Conservation (phyloP, 495 filamentous ascomycete genomes). For the Penicillium waksmanii region DNA sequence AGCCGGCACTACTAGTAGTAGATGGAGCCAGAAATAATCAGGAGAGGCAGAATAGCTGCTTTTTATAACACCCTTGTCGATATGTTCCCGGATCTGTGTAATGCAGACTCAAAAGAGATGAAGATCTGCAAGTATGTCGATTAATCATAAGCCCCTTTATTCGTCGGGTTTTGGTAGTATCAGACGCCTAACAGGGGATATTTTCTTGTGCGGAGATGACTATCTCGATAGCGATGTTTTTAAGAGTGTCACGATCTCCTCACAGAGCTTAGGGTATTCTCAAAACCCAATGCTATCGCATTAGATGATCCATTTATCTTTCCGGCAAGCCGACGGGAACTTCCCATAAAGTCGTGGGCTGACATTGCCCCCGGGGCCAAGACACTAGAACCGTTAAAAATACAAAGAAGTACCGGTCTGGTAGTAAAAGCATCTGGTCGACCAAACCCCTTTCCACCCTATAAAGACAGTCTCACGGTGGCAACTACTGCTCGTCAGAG, state of each 20-base stretch:
- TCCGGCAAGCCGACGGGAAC: conserved; percentile 6
- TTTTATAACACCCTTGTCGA: not conserved
- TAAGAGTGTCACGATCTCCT: not conserved
- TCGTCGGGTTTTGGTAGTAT: not conserved
- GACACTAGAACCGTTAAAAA: not conserved
- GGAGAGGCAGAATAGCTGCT: not conserved
- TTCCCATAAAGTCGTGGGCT: conserved; percentile 1
- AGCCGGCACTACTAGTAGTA: too few relatives aligned
- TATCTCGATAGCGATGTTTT: not conserved
- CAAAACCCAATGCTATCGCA: not conserved
- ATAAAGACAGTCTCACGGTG: not conserved
- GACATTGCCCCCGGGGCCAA: not conserved
- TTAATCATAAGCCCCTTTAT: not conserved
- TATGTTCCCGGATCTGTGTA: not conserved
- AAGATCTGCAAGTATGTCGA: not conserved
- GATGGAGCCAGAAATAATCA: not conserved
- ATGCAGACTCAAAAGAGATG: not conserved
- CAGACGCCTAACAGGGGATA: not conserved
- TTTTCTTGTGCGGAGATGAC: too few relatives aligned
- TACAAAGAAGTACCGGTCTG: not conserved
- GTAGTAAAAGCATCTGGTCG: not conserved
- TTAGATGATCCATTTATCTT: not conserved
- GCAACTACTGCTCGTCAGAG: not conserved
- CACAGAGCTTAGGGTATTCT: not conserved
- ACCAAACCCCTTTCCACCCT: not conserved